These are phyloP conservation scores for Phytophthora ohioensis DNA, from an alignment of 352 stramenopile genomes.

Conservation along the genomic window DNA sequence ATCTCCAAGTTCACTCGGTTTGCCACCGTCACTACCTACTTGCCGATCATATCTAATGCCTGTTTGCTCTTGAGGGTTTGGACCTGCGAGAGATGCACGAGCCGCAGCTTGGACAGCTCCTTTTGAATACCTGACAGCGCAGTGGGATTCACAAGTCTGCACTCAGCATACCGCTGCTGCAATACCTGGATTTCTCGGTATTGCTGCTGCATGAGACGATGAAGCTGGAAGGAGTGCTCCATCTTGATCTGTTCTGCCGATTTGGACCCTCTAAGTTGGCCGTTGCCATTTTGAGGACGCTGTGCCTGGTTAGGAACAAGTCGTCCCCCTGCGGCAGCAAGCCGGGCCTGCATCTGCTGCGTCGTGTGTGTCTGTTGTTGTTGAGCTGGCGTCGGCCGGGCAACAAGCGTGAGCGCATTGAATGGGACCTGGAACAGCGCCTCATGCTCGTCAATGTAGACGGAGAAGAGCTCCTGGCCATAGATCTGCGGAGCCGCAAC, in stretches of 20 bases:
- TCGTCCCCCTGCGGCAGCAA: conserved; percentile 29
- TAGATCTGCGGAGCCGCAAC: conserved; percentile 81
- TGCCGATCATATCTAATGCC: conserved; percentile 75
- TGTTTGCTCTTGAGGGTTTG: conserved; percentile 90
- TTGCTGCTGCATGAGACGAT: conserved; percentile 89
- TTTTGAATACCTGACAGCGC: conserved; percentile 86
- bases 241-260: conserved; percentile 79
- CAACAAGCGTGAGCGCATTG: conserved; percentile 73
- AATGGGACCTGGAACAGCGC: conserved; percentile 85
- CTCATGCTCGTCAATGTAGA: conserved; percentile 88
- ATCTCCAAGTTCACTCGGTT: conserved; percentile 7
- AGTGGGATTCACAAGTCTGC: conserved; percentile 70
- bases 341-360: conserved; percentile 48
- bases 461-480: conserved; percentile 81
- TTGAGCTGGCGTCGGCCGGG: conserved; percentile 47
- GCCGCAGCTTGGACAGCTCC: conserved; percentile 83
- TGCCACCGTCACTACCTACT: conserved; percentile 38
- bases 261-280: conserved; percentile 33
- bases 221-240: conserved; percentile 88
- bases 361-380: conserved; percentile 51
- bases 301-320: conserved; percentile 42
- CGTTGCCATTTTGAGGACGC: conserved; percentile 29
- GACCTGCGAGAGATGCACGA: conserved; percentile 86
- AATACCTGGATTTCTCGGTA: conserved; percentile 89
- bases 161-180: conserved; percentile 87